Evolutionary conservation across 2,329 filamentous ascomycete species (phyloP).

Genomic region (Fusarium sp.): DNA sequence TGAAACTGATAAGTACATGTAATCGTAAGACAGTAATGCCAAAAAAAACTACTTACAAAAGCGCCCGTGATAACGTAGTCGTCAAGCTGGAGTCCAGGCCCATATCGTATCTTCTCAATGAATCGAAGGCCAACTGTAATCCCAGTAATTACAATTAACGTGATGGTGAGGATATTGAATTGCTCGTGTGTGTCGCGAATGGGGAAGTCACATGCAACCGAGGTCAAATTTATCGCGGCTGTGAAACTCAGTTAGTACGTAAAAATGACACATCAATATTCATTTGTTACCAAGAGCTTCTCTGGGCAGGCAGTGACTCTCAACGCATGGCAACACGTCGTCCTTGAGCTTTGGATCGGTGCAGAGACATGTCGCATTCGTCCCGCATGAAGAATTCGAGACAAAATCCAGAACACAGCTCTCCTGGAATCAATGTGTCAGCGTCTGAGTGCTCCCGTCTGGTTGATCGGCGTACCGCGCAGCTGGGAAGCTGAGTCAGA

Average conservation of each 20-base stretch:
- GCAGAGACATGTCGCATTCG: neutral
- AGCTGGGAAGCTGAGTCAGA: neutral
- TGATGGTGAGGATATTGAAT: neutral
- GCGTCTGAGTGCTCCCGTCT: neutral
- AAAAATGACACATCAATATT: neutral
- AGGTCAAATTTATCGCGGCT: neutral
- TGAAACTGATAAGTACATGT: neutral
- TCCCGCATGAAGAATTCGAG: neutral
- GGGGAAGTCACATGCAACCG: conserved; percentile 2
- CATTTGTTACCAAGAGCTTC: neutral
- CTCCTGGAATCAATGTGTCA: neutral
- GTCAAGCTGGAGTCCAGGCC: neutral
- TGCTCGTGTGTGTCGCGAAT: neutral
- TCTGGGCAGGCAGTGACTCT: neutral
- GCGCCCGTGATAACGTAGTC: neutral
- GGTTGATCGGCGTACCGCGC: neutral
- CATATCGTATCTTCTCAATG: neutral
- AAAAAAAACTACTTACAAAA: neutral
- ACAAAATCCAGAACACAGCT: neutral
- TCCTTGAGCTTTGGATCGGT: neutral
- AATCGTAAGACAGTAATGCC: accelerated
- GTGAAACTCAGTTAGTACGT: neutral
- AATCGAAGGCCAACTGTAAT: neutral
- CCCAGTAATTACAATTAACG: neutral
- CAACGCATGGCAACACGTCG: neutral